Percentiles rank a stretch among this genome's conserved stretches.
Evolutionary conservation across 2,329 filamentous ascomycete species (phyloP).

Genomic region (Ascochyta rabiei): DNA sequence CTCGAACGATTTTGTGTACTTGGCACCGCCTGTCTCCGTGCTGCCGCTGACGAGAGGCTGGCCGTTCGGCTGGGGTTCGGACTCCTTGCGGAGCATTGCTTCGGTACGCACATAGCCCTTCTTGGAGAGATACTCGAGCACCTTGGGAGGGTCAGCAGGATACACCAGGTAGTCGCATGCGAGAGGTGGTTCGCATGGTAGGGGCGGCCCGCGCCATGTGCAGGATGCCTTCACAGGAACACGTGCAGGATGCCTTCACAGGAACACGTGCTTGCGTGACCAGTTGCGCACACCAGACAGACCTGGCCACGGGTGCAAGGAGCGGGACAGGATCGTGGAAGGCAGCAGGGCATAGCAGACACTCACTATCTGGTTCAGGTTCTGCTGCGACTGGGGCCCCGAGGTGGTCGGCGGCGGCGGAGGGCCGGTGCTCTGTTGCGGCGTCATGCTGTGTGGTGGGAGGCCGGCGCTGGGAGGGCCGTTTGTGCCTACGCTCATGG

Average conservation of each 20-base stretch:
- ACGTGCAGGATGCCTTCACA: too few species aligned
- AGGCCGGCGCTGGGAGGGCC: constrained; percentile 50
- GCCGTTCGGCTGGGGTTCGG: constrained; percentile 81
- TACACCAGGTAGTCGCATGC: too few species aligned
- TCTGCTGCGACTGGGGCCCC: constrained; percentile 76
- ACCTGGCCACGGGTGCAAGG: not conserved
- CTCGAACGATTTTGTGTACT: constrained; percentile 76
- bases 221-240: not conserved
- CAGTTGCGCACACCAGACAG: not conserved
- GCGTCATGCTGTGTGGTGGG: constrained; percentile 51
- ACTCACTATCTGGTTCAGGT: constrained; percentile 94
- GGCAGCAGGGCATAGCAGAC: not conserved
- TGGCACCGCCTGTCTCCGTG: constrained; percentile 74
- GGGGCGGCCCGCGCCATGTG: not conserved
- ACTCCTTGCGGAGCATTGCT: constrained; percentile 89
- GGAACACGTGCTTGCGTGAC: not conserved
- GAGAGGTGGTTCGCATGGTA: not conserved
- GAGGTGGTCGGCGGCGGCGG: constrained; percentile 56
- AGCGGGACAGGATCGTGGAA: not conserved
- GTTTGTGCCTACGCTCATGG: constrained; percentile 51
- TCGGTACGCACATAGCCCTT: constrained; percentile 94
- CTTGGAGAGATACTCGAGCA: constrained; percentile 94
- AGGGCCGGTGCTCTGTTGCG: constrained; percentile 55
- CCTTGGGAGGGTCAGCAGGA: constrained; percentile 52
- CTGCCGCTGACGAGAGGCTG: constrained; percentile 70